phyloP scores from a whole-genome alignment of 2,329 filamentous ascomycete genomes.

The Xylariaceae sp. region DNA sequence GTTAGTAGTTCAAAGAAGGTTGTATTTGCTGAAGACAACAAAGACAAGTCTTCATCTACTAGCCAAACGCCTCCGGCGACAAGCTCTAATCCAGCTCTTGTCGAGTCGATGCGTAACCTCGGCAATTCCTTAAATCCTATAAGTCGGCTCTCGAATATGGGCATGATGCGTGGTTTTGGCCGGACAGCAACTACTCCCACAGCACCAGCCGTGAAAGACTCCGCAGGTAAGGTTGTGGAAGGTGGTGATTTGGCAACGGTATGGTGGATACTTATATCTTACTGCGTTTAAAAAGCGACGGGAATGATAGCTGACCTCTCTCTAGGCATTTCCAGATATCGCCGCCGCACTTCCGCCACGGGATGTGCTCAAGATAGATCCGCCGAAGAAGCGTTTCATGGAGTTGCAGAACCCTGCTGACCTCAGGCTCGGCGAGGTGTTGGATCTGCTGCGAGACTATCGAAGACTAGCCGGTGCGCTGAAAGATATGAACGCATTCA shows the following conservation, averaged over 20 bases:
- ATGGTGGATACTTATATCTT: slow-evolving; percentile 35
- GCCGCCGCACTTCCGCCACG: slow-evolving; percentile 61
- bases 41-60: slow-evolving; percentile 45
- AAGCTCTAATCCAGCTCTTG: slow-evolving; percentile 62
- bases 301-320: slow-evolving; percentile 1
- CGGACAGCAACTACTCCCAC: slow-evolving; percentile 54
- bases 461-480: slow-evolving; percentile 71
- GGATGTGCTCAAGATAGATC: slow-evolving; percentile 61
- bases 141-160: slow-evolving; percentile 75
- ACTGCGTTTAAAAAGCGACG: background rate
- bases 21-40: slow-evolving; percentile 54
- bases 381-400: slow-evolving; percentile 75
- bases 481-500: slow-evolving; percentile 66
- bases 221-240: slow-evolving; percentile 46
- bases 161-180: slow-evolving; percentile 77
- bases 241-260: slow-evolving; percentile 65
- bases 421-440: slow-evolving; percentile 73
- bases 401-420: slow-evolving; percentile 73
- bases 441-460: slow-evolving; percentile 75
- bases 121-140: slow-evolving; percentile 84
- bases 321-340: slow-evolving; percentile 66
- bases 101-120: slow-evolving; percentile 83
- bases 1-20: slow-evolving; percentile 65
- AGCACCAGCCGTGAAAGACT: slow-evolving; percentile 47
- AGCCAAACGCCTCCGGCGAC: slow-evolving; percentile 40